Evolutionary conservation across 75 land plant species (phyloP).

Genomic region (Gnetum montanum): DNA sequence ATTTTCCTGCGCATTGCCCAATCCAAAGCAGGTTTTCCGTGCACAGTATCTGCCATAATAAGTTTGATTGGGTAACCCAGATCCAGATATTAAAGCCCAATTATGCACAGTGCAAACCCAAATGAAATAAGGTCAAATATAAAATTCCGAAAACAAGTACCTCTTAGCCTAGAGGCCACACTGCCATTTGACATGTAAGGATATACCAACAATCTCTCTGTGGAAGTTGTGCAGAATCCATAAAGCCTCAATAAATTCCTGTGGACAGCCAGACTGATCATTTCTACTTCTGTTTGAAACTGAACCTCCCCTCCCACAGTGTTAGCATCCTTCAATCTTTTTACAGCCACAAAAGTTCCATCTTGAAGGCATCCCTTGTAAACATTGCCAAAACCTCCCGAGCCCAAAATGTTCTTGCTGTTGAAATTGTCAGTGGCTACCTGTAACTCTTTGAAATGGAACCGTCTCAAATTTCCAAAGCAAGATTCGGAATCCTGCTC

Average conservation of each 20-base stretch:
- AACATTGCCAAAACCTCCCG: conserved; percentile 80
- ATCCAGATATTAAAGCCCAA: neutral
- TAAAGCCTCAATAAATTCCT: conserved; percentile 57
- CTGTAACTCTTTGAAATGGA: conserved; percentile 63
- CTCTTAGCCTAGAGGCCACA: conserved; percentile 83
- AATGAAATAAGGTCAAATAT: neutral
- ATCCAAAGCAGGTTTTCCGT: conserved; percentile 58
- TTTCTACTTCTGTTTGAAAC: conserved; percentile 77
- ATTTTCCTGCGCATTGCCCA: conserved; percentile 71
- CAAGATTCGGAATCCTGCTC: conserved; percentile 48
- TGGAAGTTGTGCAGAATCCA: conserved; percentile 65
- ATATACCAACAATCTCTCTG: conserved; percentile 65
- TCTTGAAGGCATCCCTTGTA: conserved; percentile 70
- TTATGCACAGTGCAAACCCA: neutral
- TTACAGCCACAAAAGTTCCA: conserved; percentile 76
- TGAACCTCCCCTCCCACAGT: conserved; percentile 60
- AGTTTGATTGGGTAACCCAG: conserved; percentile 1
- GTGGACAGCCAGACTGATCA: conserved; percentile 85
- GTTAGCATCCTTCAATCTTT: conserved; percentile 72
- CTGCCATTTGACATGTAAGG: conserved; percentile 89
- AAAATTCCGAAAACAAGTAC: conserved; percentile 12
- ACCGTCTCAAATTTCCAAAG: conserved; percentile 67
- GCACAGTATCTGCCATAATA: conserved; percentile 1
- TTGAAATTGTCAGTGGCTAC: conserved; percentile 64
- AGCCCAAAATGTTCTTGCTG: conserved; percentile 63